Conservation (phyloP, 257 asterid genomes). For the Ocimum tenuiflorum region DNA sequence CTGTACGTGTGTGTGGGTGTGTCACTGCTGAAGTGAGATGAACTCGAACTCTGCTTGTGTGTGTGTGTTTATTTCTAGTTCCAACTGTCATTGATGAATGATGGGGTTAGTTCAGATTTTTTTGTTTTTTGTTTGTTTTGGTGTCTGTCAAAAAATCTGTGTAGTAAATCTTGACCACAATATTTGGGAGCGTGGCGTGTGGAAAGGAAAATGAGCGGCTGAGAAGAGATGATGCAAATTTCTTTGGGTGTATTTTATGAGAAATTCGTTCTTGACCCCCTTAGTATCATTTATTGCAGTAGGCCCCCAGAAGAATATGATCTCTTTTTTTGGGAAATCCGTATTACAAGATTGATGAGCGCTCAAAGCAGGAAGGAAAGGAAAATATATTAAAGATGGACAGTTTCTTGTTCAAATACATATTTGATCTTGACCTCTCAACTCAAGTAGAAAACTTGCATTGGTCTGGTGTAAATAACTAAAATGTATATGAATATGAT, state of each 20-base stretch:
- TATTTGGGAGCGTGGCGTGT: not conserved
- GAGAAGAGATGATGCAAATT: not conserved
- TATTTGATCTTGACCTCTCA: no score
- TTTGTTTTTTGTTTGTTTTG: not conserved
- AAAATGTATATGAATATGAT: no score
- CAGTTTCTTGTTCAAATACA: no score
- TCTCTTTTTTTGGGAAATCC: no score
- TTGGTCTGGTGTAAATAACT: no score
- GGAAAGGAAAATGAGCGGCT: slow-evolving; percentile 15
- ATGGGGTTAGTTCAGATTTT: slow-evolving; percentile 11
- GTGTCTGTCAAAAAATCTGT: not conserved
- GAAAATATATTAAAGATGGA: no score
- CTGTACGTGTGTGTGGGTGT: no score
- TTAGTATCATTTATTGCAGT: not conserved
- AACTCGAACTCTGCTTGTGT: slow-evolving; percentile 24
- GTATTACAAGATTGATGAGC: no score
- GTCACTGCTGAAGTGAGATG: no score
- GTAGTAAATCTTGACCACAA: slow-evolving; percentile 19
- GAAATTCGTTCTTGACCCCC: not conserved
- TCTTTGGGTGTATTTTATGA: not conserved
- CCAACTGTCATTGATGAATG: slow-evolving; percentile 1
- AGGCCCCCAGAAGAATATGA: not conserved
- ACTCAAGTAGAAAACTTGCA: no score
- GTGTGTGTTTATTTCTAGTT: not conserved
- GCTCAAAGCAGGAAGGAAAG: no score